phyloP scores from a whole-genome alignment of 805 yeast species.

The Candida ipomoeae region DNA sequence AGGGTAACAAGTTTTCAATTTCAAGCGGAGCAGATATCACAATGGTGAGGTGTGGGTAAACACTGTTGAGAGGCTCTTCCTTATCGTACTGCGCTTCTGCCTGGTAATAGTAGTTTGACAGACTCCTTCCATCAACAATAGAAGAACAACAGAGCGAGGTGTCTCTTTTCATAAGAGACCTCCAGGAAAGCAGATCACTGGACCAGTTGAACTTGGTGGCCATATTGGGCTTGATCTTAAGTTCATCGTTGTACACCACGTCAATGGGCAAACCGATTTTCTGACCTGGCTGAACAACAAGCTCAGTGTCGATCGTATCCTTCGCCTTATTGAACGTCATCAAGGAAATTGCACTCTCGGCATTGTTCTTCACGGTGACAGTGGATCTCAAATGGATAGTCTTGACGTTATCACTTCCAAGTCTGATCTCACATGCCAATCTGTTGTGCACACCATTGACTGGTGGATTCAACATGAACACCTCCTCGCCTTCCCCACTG shows the following conservation, averaged over 20 bases:
- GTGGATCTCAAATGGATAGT: constrained; percentile 76
- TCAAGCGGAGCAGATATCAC: constrained; percentile 81
- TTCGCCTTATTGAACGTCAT: constrained; percentile 33
- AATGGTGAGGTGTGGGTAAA: constrained; percentile 82
- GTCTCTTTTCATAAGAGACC: constrained; percentile 45
- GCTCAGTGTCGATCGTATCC: constrained; percentile 13
- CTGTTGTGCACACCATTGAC: constrained; percentile 64
- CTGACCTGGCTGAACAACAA: constrained; percentile 51
- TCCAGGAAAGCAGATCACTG: constrained; percentile 60
- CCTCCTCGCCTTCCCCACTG: constrained; percentile 77
- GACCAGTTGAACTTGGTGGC: constrained; percentile 67
- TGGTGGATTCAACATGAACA: constrained; percentile 64
- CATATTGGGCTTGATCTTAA: constrained; percentile 61
- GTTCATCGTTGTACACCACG: constrained; percentile 52
- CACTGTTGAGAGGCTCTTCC: constrained; percentile 64
- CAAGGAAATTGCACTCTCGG: constrained; percentile 56
- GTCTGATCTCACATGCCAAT: constrained; percentile 62
- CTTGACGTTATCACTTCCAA: constrained; percentile 77
- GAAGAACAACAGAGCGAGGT: constrained; percentile 59
- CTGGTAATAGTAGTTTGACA: constrained; percentile 60
- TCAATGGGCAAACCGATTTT: constrained; percentile 71
- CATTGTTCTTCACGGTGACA: constrained; percentile 57
- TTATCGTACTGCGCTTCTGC: constrained; percentile 61
- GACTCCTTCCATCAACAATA: constrained; percentile 27
- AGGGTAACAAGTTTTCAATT: constrained; percentile 80